Percentiles rank a stretch among this genome's conserved stretches.
These are phyloP conservation scores for Sambucus nigra DNA, from an alignment of 129 eudicot genomes.

Conservation along the genomic window DNA sequence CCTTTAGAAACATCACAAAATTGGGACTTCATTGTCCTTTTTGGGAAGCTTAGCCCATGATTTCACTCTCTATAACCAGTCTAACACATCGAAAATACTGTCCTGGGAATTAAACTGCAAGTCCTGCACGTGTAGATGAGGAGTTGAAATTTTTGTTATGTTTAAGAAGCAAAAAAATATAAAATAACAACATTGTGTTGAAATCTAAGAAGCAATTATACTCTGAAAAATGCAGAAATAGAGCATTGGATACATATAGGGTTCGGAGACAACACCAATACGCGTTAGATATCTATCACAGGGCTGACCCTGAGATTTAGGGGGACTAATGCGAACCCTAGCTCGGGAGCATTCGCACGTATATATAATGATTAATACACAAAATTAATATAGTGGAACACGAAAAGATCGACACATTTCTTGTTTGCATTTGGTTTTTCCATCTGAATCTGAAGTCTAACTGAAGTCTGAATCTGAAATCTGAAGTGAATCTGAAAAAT, in stretches of 20 bases:
- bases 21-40: not conserved
- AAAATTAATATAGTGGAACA: too few relatives aligned
- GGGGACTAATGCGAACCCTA: too few relatives aligned
- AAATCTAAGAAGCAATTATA: too few relatives aligned
- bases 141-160: not conserved
- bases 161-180: constrained; percentile 1
- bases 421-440: not conserved
- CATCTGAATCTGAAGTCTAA: not conserved
- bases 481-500: not conserved
- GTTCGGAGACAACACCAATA: too few relatives aligned
- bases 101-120: constrained; percentile 68
- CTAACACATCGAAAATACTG: constrained; percentile 59
- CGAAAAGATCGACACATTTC: too few relatives aligned
- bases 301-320: too few relatives aligned
- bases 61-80: constrained; percentile 18
- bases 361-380: too few relatives aligned
- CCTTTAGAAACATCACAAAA: constrained; percentile 4
- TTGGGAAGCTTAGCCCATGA: not conserved
- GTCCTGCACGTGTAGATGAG: constrained; percentile 37
- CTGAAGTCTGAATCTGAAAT: not conserved
- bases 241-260: too few relatives aligned
- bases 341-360: too few relatives aligned
- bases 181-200: too few relatives aligned
- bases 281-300: too few relatives aligned
- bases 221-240: too few relatives aligned